Evolutionary conservation across 257 asterid genomes (phyloP).

Genomic region (Solanum piurae): DNA sequence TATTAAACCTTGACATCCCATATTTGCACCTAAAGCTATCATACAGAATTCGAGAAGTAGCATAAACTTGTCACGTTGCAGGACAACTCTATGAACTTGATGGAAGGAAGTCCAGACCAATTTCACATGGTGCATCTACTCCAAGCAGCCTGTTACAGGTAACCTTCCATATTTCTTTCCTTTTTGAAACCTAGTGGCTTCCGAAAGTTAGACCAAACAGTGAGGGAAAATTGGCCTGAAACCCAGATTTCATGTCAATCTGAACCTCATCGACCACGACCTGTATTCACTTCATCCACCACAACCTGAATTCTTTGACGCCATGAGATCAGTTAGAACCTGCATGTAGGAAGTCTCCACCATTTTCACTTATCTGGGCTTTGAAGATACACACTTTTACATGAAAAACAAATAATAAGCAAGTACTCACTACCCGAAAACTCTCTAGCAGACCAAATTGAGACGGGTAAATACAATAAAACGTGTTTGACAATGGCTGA

Average conservation of each 20-base stretch:
- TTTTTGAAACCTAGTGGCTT: neutral
- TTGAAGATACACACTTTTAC: neutral
- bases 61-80: conserved; percentile 5
- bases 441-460: neutral
- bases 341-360: neutral
- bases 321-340: neutral
- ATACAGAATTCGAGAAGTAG: neutral
- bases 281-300: neutral
- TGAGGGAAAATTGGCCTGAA: neutral
- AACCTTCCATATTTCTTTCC: neutral
- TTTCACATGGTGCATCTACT: conserved; percentile 76
- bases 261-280: neutral
- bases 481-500: neutral
- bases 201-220: neutral
- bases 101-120: conserved; percentile 78
- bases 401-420: neutral
- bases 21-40: neutral
- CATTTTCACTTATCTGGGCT: neutral
- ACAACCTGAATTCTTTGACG: neutral
- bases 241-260: neutral
- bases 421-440: neutral
- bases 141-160: conserved; percentile 55
- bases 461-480: neutral
- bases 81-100: conserved; percentile 87
- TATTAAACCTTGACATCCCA: neutral